Conservation (phyloP, 306 rosid species). For the Castanea sativa region DNA sequence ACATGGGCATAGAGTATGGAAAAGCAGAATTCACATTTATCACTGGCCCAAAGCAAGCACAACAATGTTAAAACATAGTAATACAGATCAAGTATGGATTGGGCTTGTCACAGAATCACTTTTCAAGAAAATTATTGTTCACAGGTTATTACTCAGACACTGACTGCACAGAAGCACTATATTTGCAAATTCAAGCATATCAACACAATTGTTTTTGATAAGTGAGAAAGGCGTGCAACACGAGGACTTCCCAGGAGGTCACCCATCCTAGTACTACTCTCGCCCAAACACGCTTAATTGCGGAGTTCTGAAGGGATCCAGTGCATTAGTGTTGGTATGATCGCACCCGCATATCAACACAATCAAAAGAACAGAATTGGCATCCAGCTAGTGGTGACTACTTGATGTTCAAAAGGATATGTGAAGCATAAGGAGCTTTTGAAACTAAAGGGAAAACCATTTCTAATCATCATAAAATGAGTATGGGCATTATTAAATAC, state of each 20-base stretch:
- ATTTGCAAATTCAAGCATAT: neutral
- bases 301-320: too few species aligned
- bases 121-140: neutral
- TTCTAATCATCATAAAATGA: neutral
- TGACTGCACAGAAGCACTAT: neutral
- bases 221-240: too few species aligned
- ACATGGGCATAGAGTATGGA: neutral
- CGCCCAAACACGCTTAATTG: too few species aligned
- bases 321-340: too few species aligned
- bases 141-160: neutral
- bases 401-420: neutral
- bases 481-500: neutral
- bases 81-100: neutral
- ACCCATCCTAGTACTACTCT: too few species aligned
- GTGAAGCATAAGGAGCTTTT: neutral
- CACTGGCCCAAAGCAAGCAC: neutral
- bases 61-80: neutral
- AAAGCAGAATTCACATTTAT: neutral
- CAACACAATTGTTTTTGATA: neutral
- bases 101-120: neutral
- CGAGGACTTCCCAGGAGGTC: too few species aligned
- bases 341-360: neutral
- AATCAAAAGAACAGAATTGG: neutral
- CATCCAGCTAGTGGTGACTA: neutral
- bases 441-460: neutral